Evolutionary conservation across 2,329 filamentous ascomycete species (phyloP), one percentile per base, ranked within the genome.

Genomic region (Pseudogymnoascus sp.): DNA sequence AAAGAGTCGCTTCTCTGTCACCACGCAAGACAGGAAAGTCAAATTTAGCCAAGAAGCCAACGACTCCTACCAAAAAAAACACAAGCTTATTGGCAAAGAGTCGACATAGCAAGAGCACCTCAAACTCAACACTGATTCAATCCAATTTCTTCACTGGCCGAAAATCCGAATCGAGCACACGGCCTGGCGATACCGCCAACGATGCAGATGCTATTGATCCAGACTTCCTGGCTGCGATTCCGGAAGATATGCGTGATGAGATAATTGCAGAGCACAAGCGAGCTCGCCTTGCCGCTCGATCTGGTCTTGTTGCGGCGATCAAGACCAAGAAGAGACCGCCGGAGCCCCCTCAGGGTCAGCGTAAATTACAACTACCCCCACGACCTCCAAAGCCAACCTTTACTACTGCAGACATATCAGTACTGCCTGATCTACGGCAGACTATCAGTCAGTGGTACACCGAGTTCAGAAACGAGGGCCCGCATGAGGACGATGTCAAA

Each of bases 211-310:
- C 75, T 5, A 75, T 91, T 2, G 88, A 91, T 64, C 79, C 83
- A 0, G 86, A 87, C 0, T 93, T 97, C 70, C 84, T 97, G 2
- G 85, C 88, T 0, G 91, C 92, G 14, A 79, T 97, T 0, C 93
- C 93, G 0, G 86, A 89, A 67, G 90, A 96, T 57, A 83, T 96
- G 57, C 85, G 90, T 11, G 79, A 77, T 14, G 93, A 97, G 75
- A 81, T 97, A 5, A 75, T 96, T 1, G 86, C 85, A 18, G 90
- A 96, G 69, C 87, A 93, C 71, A 82, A 81, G 36, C 83, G 82
- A 18, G 75, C 77, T 18, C 84, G 81, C n/a, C 78, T 88, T 18
- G 84, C 85, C 10, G 82, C 85, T 39, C 80, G 77, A 16, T 77
- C 81, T 1, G 80, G 79, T 0, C 73, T 86, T n/a, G 77, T 77